A percentile compares a stretch with the other conserved stretches of the same genome.
Evolutionary conservation across 73 alveolate genomes (phyloP).

Genomic region (Paramecium biaurelia): DNA sequence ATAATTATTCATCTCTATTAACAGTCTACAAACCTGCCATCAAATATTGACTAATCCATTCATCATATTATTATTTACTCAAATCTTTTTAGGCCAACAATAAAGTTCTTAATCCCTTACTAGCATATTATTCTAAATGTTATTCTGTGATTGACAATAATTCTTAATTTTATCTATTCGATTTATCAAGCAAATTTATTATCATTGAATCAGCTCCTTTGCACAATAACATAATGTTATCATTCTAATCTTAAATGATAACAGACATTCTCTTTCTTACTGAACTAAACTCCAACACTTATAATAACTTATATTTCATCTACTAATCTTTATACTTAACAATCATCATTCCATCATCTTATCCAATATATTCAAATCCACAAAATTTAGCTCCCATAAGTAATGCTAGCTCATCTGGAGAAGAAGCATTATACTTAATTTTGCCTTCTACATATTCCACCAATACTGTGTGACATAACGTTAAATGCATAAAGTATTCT

Average conservation of each 20-base stretch:
- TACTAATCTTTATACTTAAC: constrained; percentile 69
- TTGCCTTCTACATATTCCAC: constrained; percentile 68
- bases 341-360: constrained; percentile 38
- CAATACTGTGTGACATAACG: constrained; percentile 86
- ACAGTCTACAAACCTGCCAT: constrained; percentile 61
- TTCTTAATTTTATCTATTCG: neutral
- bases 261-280: constrained; percentile 94
- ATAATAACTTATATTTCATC: constrained; percentile 69
- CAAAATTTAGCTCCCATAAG: constrained; percentile 78
- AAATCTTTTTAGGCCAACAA: constrained; percentile 75
- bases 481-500: constrained; percentile 69
- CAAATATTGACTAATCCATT: constrained; percentile 72
- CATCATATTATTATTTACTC: constrained; percentile 69
- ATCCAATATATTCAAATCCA: constrained; percentile 66
- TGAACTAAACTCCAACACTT: constrained; percentile 81
- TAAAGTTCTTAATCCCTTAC: constrained; percentile 76
- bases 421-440: constrained; percentile 75
- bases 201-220: constrained; percentile 98
- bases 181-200: constrained; percentile 62
- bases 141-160: neutral
- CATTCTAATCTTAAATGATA: constrained; percentile 75
- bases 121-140: constrained; percentile 60
- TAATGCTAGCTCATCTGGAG: constrained; percentile 95
- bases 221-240: constrained; percentile 64
- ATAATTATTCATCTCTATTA: constrained; percentile 73